Conservation (phyloP, 2,329 filamentous ascomycete genomes). For the Albifimbria verrucaria region DNA sequence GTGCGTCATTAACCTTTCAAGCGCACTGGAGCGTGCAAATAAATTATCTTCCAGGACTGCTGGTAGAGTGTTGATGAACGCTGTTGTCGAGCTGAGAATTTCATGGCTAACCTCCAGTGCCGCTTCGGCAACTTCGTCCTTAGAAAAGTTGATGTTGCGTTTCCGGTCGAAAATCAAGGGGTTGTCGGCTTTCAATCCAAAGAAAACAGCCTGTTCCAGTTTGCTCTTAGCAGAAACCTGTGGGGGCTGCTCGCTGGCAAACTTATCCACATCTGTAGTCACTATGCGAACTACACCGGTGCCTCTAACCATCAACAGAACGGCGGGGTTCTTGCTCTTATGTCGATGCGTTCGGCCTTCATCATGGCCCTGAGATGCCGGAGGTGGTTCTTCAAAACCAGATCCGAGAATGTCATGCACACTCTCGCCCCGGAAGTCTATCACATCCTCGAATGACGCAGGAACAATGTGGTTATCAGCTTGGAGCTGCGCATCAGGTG, state of each 20-base stretch:
- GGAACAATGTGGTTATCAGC: conserved; percentile 61
- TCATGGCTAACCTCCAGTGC: conserved; percentile 76
- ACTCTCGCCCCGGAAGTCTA: conserved; percentile 70
- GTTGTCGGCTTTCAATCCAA: conserved; percentile 75
- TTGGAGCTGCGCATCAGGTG: conserved; percentile 73
- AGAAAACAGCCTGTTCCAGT: conserved; percentile 93
- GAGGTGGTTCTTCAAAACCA: conserved; percentile 57
- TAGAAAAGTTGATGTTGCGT: conserved; percentile 62
- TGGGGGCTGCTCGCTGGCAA: conserved; percentile 55
- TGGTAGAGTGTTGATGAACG: conserved; percentile 68
- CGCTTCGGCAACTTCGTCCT: conserved; percentile 70
- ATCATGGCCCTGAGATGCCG: conserved; percentile 32
- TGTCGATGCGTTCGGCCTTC: conserved; percentile 48
- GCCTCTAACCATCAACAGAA: conserved; percentile 60
- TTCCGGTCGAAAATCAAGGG: conserved; percentile 80
- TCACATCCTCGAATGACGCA: conserved; percentile 76
- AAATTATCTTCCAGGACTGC: conserved; percentile 81
- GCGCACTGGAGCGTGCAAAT: conserved; percentile 65
- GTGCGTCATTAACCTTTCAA: conserved; percentile 72
- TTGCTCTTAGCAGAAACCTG: conserved; percentile 80
- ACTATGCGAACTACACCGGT: conserved; percentile 59
- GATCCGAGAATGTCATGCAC: conserved; percentile 62
- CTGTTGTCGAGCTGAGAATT: conserved; percentile 73
- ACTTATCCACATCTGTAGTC: conserved; percentile 56
- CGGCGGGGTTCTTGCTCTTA: conserved; percentile 59